Evolutionary conservation across 345 rosid genomes (phyloP), one percentile per base, ranked within the genome.

Genomic region (Pistacia atlantica): DNA sequence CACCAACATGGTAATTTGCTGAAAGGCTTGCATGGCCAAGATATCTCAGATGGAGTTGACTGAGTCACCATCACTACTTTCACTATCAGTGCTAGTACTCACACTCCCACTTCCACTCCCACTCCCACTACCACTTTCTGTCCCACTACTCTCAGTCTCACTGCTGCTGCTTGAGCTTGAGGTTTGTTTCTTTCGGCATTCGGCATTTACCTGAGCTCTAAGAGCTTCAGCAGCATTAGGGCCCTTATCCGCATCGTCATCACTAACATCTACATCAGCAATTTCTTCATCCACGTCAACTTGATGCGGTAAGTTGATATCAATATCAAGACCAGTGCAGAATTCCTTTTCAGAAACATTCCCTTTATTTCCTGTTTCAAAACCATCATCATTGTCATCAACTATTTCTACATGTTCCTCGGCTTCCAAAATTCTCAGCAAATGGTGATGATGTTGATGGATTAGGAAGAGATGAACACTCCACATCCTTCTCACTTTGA

Each of bases 211-310:
- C 81, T 92, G 97, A 45, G 94, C 96, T 83, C 89, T 83, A 56
- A 90, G 96, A 55, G 94, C 96, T 79, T 92, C 97, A 33, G 98
- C 98, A 13, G 98, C 98, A 69, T 89, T 89, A 45, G 78, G 85
- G 65, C 93, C 93, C 59, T 87, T 86, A 18, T 83, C 73, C 3
- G 77, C 81, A 31, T 89, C 97, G 9, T 86, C 92, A 20, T 89
- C 96, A 63, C 88, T 86, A 28, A 82, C 84, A 67, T 93, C 98
- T 60, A 94, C 94, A 80, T 89, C 93, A 25, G 96, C 94, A 77
- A 90, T 92, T 87, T 92, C 98, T 77, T 87, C 93, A 12, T 85
- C 97, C 14, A 78, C 71, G 61, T 88, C 86, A 62, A 48, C 74
- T 55, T 86, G 95, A 49, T 77, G 92, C 0, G 88, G 94, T 75